Evolutionary conservation across 352 stramenopile species (phyloP).

Genomic region (Pythium pyrilobum): DNA sequence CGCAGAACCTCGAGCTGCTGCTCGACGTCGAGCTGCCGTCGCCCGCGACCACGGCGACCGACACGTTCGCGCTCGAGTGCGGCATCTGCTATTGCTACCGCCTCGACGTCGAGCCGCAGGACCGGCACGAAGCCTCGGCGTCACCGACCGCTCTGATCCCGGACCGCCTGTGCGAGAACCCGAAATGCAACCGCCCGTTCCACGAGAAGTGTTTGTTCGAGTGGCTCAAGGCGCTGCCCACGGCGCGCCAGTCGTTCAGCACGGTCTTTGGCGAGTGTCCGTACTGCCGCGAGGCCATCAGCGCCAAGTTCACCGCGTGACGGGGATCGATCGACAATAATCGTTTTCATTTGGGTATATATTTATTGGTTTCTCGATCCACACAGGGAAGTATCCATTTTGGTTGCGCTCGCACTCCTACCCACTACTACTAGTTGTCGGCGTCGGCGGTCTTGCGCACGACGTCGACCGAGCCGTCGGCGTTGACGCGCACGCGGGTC

Average conservation of each 20-base stretch:
- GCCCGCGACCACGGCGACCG: constrained; percentile 32
- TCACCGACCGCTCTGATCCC: constrained; percentile 46
- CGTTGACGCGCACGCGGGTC: constrained; percentile 51
- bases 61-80: constrained; percentile 82
- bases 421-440: neutral
- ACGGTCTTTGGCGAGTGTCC: constrained; percentile 89
- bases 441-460: constrained; percentile 21
- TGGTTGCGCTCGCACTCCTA: no score
- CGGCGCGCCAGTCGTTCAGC: constrained; percentile 85
- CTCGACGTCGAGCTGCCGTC: constrained; percentile 61
- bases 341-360: no score
- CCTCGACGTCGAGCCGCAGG: constrained; percentile 24
- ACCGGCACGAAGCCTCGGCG: neutral
- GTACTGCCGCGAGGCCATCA: constrained; percentile 87
- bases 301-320: constrained; percentile 55
- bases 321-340: no score
- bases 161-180: constrained; percentile 83
- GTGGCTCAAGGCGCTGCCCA: constrained; percentile 86
- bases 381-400: no score
- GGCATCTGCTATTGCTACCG: constrained; percentile 89
- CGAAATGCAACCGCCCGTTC: constrained; percentile 79
- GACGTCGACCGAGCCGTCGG: constrained; percentile 58
- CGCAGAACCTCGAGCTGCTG: constrained; percentile 65
- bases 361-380: no score
- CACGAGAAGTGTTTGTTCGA: constrained; percentile 86